Conservation (phyloP, 2,329 filamentous ascomycete genomes). For the Salinomyces thailandicus region DNA sequence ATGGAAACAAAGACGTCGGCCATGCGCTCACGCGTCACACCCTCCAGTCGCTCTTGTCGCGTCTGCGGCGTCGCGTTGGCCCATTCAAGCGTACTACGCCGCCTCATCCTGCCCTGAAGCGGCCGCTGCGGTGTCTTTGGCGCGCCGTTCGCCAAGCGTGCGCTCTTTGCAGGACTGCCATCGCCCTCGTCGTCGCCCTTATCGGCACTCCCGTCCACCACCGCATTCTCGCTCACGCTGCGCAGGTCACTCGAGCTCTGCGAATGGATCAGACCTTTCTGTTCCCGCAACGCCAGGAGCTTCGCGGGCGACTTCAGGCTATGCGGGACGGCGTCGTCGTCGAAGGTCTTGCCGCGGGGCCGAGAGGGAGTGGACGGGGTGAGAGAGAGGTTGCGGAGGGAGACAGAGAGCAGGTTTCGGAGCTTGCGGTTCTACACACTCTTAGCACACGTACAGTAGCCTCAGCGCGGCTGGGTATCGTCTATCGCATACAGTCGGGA, state of each 20-base stretch:
- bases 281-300: slow-evolving; percentile 45
- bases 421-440: slow-evolving; percentile 59
- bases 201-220: background rate
- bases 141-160: slow-evolving; percentile 10
- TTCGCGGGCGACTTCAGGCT: slow-evolving; percentile 57
- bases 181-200: background rate
- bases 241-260: slow-evolving; percentile 48
- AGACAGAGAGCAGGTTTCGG: slow-evolving; percentile 77
- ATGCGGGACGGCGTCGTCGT: slow-evolving; percentile 64
- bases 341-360: slow-evolving; percentile 51
- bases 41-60: slow-evolving; percentile 66
- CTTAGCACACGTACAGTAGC: background rate
- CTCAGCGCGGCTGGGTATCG: no score
- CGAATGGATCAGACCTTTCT: slow-evolving; percentile 42
- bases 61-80: slow-evolving; percentile 46
- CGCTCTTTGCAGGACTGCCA: slow-evolving; percentile 3
- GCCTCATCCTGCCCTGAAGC: slow-evolving; percentile 30
- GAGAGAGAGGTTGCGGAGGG: slow-evolving; percentile 74
- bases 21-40: slow-evolving; percentile 58
- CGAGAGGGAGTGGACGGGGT: slow-evolving; percentile 37
- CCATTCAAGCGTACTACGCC: slow-evolving; percentile 55
- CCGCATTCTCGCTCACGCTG: slow-evolving; percentile 19
- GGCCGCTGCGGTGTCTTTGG: slow-evolving; percentile 25
- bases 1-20: slow-evolving; percentile 86
- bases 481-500: slow-evolving; percentile 39